Base-by-base conservation (phyloP, 148 eudicot genomes). In the Chenopodium formosanum region DNA sequence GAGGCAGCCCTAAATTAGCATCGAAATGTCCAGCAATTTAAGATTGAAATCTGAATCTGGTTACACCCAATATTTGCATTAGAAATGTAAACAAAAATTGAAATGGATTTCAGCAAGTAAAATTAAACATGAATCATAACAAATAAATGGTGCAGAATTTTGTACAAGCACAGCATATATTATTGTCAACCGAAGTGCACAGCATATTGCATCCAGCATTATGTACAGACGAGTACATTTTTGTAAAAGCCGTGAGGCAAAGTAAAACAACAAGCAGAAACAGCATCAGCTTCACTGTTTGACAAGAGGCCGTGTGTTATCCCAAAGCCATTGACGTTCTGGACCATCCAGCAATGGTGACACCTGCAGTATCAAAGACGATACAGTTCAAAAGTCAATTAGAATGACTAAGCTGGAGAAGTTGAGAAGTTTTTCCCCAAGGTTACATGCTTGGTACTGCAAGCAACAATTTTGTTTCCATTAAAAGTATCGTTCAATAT, bases 271-370 rank as follows among this genome's bases (percentile, higher is more conserved):
- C 0, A 37, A 31, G 52, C 47, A 76, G 31, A 34, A 23, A 70
- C 60, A 13, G 56, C 58, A 71, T 34, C 19, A 25, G 23, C 16
- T 34, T 78, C 40, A 89, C 7, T 81, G 88, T 80, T 86, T 89
- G 16, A 75, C 82, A 67, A 96, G 81, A 4, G 93, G 94, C 65
- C 92, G 89, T 9, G 99, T 96, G 84, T 91, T 96, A 78, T 91
- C 88, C 97, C 94, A 88, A 4, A 96, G 95, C 99, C 99, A 96
- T 58, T 96, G 84, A 9, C 86, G 88, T 1, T 93, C 91, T 62
- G 90, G 82, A 79, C 95, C 97, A 81, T 89, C 90, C 83, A 96
- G 74, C 86, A 91, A 83, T 1, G 95, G 92, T 23, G 99, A 96
- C 71, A 96, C 95, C 99, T 93, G 86, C 53, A 73, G 63, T n/a